Base-by-base conservation (phyloP, 306 rosid species). In the Medicago lupulina region DNA sequence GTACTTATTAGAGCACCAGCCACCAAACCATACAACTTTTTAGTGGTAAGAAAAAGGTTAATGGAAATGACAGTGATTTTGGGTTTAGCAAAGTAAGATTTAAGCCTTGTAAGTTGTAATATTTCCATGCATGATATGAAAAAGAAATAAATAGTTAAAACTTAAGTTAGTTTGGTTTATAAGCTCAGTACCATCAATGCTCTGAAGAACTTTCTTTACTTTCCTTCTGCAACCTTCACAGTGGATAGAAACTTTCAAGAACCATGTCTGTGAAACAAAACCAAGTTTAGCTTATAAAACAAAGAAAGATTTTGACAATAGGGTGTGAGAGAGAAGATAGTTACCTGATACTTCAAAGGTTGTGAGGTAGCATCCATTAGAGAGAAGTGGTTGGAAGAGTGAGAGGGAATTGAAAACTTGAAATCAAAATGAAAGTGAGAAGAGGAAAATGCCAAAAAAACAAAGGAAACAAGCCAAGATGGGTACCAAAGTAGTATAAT, bases 161-260 rank as follows among this genome's bases (percentile, higher is more conserved):
- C 80, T 76, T 55, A 77, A 67, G 80, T 66, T 36, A 41, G 19
- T 54, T 74, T 77, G 13, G 74, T 64, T 8, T 12, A 25, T 54
- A 51, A 15, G 57, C 19, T 50, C 31, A 38, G 44, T 91, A 94
- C 98, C 96, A 70, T 91, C 97, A 77, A 90, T 94, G 82, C 67
- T 83, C 43, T 83, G 94, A 1, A 94, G 89, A 80, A 85, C 87
- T 79, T 94, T 94, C 88, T 90, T 91, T 39, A 94, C 95, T 76
- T 91, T 87, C 80, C 88, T 88, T 69, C 85, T 87, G 81, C 98
- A 94, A 66, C 98, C 98, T 77, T 94, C 91, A 65, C 98, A 91
- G 85, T 93, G 89, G 78, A 94, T 92, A 63, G 89, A 85, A 74
- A 83, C 86, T 54, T 83, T 83, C 83, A 83, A 69, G 71, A 78